These are phyloP conservation scores for Ceratobasidium sp. DNA, from an alignment of 1,284 basidiomycete genomes.

Conservation along the genomic window DNA sequence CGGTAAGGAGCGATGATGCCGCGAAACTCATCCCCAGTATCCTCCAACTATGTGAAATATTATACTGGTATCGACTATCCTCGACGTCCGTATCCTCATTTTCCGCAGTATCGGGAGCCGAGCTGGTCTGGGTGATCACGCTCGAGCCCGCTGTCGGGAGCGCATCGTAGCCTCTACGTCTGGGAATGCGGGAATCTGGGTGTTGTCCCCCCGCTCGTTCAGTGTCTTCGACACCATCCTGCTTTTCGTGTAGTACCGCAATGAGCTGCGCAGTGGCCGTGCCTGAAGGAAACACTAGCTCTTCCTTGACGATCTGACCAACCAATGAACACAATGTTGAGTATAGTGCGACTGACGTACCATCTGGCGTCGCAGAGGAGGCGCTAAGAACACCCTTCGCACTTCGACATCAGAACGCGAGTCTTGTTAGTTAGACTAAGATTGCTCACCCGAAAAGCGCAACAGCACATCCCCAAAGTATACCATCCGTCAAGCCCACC, in stretches of 20 bases:
- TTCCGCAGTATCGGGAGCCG: slow-evolving; percentile 48
- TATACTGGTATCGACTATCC: slow-evolving; percentile 49
- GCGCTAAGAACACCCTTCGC: slow-evolving; percentile 89
- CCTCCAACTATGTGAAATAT: slow-evolving; percentile 71
- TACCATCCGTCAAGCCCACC: slow-evolving; percentile 76
- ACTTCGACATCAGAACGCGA: not conserved
- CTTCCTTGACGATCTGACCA: slow-evolving; percentile 87
- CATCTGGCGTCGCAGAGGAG: slow-evolving; percentile 93
- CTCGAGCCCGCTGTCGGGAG: slow-evolving; percentile 57
- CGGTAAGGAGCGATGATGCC: slow-evolving; percentile 78
- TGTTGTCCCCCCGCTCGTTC: slow-evolving; percentile 50
- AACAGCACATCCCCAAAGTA: slow-evolving; percentile 87
- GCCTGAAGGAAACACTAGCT: slow-evolving; percentile 93
- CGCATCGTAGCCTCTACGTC: slow-evolving; percentile 67
- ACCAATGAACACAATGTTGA: not conserved
- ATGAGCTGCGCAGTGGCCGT: slow-evolving; percentile 98
- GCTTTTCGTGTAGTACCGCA: slow-evolving; percentile 79
- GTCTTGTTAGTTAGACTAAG: not conserved
- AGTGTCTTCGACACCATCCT: not conserved
- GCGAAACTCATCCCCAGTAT: slow-evolving; percentile 80
- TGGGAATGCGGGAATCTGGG: slow-evolving; percentile 65
- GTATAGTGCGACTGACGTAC: slow-evolving; percentile 61
- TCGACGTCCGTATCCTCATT: slow-evolving; percentile 56
- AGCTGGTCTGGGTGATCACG: slow-evolving; percentile 52
- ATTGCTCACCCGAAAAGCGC: slow-evolving; percentile 89